A percentile compares a stretch with the other conserved stretches of the same genome.
Evolutionary conservation across 2,329 filamentous ascomycete genomes (phyloP).

Genomic region (Ascochyta clinopodiicola): DNA sequence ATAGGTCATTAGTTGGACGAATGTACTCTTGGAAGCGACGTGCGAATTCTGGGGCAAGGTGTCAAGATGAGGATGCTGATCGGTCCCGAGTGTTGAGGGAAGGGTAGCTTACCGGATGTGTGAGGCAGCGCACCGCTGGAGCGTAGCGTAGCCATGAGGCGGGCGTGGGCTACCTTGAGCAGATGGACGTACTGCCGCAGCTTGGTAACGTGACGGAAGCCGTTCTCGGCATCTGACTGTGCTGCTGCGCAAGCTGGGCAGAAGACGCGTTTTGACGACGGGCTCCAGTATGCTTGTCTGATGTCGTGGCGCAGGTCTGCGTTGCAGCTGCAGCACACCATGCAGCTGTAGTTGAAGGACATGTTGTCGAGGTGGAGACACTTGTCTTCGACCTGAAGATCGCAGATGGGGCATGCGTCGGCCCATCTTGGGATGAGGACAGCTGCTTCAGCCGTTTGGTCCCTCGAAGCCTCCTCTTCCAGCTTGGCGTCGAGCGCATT

Average conservation of each 20-base stretch:
- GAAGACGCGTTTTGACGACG: slow-evolving; percentile 70
- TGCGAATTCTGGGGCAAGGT: slow-evolving; percentile 37
- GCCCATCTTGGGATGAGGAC: slow-evolving; percentile 54
- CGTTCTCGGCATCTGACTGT: slow-evolving; percentile 62
- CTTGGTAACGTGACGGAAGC: slow-evolving; percentile 79
- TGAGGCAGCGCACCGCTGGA: slow-evolving; percentile 81
- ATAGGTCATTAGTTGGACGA: slow-evolving; percentile 40
- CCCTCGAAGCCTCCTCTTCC: slow-evolving; percentile 47
- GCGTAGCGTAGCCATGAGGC: slow-evolving; percentile 84
- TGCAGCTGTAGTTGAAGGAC: slow-evolving; percentile 84
- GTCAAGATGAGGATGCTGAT: slow-evolving; percentile 42
- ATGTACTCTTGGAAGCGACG: slow-evolving; percentile 39
- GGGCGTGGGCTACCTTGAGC: slow-evolving; percentile 86
- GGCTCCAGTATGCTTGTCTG: slow-evolving; percentile 73
- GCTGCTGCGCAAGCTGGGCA: slow-evolving; percentile 72
- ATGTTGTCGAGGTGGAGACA: slow-evolving; percentile 77
- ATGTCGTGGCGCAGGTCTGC: slow-evolving; percentile 73
- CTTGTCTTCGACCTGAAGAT: slow-evolving; percentile 91
- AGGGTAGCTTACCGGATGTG: slow-evolving; percentile 62
- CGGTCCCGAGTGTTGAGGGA: slow-evolving; percentile 19
- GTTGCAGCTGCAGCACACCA: slow-evolving; percentile 73
- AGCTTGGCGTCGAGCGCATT: slow-evolving; percentile 72
- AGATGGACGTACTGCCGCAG: slow-evolving; percentile 95
- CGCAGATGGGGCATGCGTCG: slow-evolving; percentile 83
- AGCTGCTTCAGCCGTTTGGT: slow-evolving; percentile 51